Evolutionary conservation across 345 rosid species (phyloP).

Genomic region (Citrus glauca): DNA sequence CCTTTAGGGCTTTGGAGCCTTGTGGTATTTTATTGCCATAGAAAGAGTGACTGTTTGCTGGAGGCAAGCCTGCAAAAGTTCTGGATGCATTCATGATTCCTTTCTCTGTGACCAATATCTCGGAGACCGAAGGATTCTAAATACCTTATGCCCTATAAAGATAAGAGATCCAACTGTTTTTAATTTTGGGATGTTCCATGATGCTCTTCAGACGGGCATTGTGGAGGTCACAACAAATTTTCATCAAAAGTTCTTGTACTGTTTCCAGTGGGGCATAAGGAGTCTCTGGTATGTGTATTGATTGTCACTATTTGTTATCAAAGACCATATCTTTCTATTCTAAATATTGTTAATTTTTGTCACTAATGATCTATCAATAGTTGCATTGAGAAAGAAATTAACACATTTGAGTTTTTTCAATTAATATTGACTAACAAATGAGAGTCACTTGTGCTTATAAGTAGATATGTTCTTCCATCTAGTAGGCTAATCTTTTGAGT

Average conservation of each 20-base stretch:
- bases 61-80: slow-evolving; percentile 26
- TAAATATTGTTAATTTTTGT: no score
- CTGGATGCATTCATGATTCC: neutral
- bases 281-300: slow-evolving; percentile 25
- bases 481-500: no score
- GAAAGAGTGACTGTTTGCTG: slow-evolving; percentile 6
- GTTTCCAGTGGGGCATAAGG: slow-evolving; percentile 39
- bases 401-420: no score
- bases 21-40: slow-evolving; percentile 27
- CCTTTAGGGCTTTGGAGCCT: slow-evolving; percentile 10
- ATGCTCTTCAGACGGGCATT: slow-evolving; percentile 32
- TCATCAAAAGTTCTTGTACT: slow-evolving; percentile 27
- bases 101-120: slow-evolving; percentile 19
- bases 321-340: no score
- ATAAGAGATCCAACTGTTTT: slow-evolving; percentile 3
- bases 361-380: no score
- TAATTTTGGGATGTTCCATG: slow-evolving; percentile 33
- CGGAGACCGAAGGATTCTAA: neutral
- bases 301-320: no score
- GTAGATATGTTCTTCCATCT: no score
- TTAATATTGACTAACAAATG: no score
- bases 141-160: slow-evolving; percentile 19
- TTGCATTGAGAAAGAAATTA: no score
- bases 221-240: slow-evolving; percentile 24
- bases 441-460: no score